Evolutionary conservation across 352 stramenopile species (phyloP), one percentile per base, ranked within the genome.

Genomic region (Plasmopara muralis): DNA sequence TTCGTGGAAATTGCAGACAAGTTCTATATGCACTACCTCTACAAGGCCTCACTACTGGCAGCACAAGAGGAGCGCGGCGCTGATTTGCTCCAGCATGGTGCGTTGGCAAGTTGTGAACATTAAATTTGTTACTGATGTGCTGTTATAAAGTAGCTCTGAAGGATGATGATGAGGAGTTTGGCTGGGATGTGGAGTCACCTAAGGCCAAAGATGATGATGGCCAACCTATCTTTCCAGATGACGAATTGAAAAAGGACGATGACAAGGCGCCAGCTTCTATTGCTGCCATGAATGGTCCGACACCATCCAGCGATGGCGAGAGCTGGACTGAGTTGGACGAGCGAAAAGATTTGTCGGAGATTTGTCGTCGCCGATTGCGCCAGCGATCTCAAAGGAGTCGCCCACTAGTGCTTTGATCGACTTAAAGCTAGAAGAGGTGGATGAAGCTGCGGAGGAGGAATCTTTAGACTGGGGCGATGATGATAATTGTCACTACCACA

Each of bases 11-110:
- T 68, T 14, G 62, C 47, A 3, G 73, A 85, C 15, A 56, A 70
- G 39, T 89, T 89, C 40, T 89, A 74, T 75, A 52, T 61, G 0
- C 68, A 89, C 43, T 89, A 86, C 49, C 69, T 89, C 20, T 89
- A 86, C 68, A 86, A 89, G 54, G 74, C 75, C 15, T 84, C 74
- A 48, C 60, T 85, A 6, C 38, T 89, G 31, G 75, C 77, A 14
- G 77, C 77, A 4, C 75, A 89, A 47, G 75, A 89, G 50, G 62
- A 86, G 49, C 74, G 75, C 3, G 69, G 75, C 38, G 77, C 77
- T 0, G 66, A 85, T 34, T 43, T 89, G 45, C 53, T 89, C 6
- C 72, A 86, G 46, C 74, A 86, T 37, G 77, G 74, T 85, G 44
- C 38, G 70, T 59, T 30, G 10, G 2, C 28, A 43, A 31, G 9